Evolutionary conservation across 306 rosid species (phyloP).

Genomic region (Sicyos baderoa): DNA sequence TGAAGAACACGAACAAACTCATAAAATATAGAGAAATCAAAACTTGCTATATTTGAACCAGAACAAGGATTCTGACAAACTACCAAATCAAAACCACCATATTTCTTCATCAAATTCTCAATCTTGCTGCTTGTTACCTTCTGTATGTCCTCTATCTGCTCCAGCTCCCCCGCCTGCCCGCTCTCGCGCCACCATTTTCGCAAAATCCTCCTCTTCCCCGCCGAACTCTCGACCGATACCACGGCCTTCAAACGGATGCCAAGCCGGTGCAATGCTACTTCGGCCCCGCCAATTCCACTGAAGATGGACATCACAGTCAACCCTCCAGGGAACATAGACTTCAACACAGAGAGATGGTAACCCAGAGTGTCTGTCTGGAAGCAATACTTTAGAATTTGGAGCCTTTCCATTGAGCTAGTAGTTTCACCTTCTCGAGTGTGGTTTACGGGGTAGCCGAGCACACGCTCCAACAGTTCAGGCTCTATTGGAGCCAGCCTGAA

Average conservation of each 20-base stretch:
- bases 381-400: slow-evolving; percentile 47
- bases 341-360: slow-evolving; percentile 62
- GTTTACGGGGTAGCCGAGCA: slow-evolving; percentile 68
- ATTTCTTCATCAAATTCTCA: slow-evolving; percentile 37
- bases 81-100: slow-evolving; percentile 59
- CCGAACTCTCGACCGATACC: slow-evolving; percentile 62
- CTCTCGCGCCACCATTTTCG: slow-evolving; percentile 69
- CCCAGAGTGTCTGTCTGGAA: slow-evolving; percentile 82
- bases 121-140: slow-evolving; percentile 52
- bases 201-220: slow-evolving; percentile 52
- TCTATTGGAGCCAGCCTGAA: slow-evolving; percentile 48
- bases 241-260: slow-evolving; percentile 59
- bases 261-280: slow-evolving; percentile 64
- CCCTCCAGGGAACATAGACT: slow-evolving; percentile 58
- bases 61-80: slow-evolving; percentile 61
- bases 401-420: slow-evolving; percentile 45
- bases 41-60: slow-evolving; percentile 26
- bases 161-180: slow-evolving; percentile 60
- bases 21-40: slow-evolving; percentile 53
- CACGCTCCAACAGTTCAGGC: slow-evolving; percentile 54
- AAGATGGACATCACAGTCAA: slow-evolving; percentile 57
- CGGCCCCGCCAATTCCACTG: slow-evolving; percentile 87
- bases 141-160: slow-evolving; percentile 64
- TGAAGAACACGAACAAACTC: slow-evolving; percentile 77
- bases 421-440: slow-evolving; percentile 48